Evolutionary conservation across 2,329 filamentous ascomycete species (phyloP).

Genomic region (Clonostachys chloroleuca): DNA sequence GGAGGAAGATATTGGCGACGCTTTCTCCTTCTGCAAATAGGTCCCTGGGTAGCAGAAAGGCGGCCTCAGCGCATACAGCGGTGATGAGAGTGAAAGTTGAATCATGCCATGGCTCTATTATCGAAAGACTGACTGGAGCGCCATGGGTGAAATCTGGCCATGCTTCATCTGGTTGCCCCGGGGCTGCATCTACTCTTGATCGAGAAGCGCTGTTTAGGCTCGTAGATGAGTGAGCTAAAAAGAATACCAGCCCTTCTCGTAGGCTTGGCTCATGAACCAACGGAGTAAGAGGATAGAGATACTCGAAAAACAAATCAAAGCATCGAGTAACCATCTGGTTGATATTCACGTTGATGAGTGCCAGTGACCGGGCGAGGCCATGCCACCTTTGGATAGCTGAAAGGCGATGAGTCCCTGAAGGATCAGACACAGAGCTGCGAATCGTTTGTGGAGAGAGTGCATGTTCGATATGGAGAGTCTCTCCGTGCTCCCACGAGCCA

Average conservation of each 20-base stretch:
- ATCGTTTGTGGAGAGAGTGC: conserved; percentile 13
- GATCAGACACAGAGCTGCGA: conserved; percentile 8
- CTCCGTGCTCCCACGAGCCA: neutral
- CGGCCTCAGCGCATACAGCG: conserved; percentile 34
- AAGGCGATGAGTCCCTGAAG: neutral
- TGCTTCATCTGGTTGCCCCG: neutral
- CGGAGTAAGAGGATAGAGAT: conserved; percentile 34
- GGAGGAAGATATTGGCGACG: conserved; percentile 28
- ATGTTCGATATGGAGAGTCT: conserved; percentile 4
- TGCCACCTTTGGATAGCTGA: conserved; percentile 20
- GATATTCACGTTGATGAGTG: conserved; percentile 12
- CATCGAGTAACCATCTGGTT: conserved; percentile 21
- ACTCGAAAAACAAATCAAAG: conserved; percentile 33
- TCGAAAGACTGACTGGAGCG: conserved; percentile 2
- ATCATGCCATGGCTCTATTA: conserved; percentile 19
- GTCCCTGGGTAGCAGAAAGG: conserved; percentile 30
- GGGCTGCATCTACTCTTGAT: neutral
- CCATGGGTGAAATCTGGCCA: neutral
- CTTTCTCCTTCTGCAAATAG: conserved; percentile 30
- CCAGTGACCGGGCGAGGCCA: conserved; percentile 13
- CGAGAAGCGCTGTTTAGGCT: neutral
- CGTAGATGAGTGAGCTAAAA: conserved; percentile 11
- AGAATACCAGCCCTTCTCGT: conserved; percentile 24
- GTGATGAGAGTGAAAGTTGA: conserved; percentile 34
- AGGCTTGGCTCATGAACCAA: conserved; percentile 34